These are phyloP conservation scores for Spizellomyces sp. DNA, from an alignment of 192 early-diverging fungal genomes.

Conservation along the genomic window DNA sequence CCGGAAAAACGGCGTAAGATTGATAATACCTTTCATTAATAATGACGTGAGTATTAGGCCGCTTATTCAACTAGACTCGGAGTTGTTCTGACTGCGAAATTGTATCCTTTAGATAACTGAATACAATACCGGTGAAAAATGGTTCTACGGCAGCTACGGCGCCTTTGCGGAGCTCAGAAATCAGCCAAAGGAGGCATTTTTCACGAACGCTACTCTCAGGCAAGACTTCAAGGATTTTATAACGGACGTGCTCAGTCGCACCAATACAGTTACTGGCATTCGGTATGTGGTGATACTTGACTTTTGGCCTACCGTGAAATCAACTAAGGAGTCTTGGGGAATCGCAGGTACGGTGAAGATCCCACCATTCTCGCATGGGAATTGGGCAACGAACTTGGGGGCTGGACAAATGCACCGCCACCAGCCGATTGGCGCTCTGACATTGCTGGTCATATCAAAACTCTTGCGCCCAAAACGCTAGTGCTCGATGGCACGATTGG, in stretches of 20 bases:
- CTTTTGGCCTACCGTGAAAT: not conserved
- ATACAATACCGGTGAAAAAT: slow-evolving; percentile 1
- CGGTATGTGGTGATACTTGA: slow-evolving; percentile 3
- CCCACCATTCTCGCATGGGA: slow-evolving; percentile 52
- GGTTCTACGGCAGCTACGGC: slow-evolving; percentile 24
- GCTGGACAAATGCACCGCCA: slow-evolving; percentile 6
- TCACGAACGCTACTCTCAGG: slow-evolving; percentile 2
- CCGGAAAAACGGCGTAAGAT: slow-evolving; percentile 20
- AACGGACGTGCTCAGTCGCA: slow-evolving; percentile 34
- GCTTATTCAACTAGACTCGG: not conserved
- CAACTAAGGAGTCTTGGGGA: not conserved
- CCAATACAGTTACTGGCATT: slow-evolving; percentile 47
- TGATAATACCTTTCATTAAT: slow-evolving; percentile 54
- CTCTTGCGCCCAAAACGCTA: slow-evolving; percentile 17
- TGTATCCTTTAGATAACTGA: not conserved
- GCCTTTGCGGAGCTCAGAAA: slow-evolving; percentile 13
- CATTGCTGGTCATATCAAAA: slow-evolving; percentile 23
- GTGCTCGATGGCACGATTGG: slow-evolving; percentile 31
- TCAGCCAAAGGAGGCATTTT: slow-evolving; percentile 6
- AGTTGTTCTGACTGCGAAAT: not conserved
- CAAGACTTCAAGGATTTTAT: slow-evolving; percentile 41
- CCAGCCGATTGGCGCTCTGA: slow-evolving; percentile 17
- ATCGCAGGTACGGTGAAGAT: slow-evolving; percentile 42
- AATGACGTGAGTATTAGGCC: slow-evolving; percentile 13
- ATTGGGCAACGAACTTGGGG: slow-evolving; percentile 52